A percentile compares a stretch with the other conserved stretches of the same genome.
phyloP scores from a whole-genome alignment of 2,329 filamentous ascomycete genomes.

The Mycocentrospora acerina region DNA sequence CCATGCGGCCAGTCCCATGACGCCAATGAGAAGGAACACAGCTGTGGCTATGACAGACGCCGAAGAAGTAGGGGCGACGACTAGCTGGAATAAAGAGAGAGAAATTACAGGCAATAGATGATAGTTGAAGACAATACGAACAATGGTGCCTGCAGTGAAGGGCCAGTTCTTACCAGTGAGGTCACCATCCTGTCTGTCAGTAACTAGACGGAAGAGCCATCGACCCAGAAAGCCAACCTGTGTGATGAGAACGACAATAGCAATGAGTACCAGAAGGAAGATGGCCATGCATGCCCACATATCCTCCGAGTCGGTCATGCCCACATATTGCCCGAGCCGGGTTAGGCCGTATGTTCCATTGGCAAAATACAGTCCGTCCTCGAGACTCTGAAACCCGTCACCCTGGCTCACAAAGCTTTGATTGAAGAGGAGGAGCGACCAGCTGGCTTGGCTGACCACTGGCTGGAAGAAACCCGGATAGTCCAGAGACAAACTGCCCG shows the following conservation, averaged over 20 bases:
- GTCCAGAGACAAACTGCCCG: constrained; percentile 79
- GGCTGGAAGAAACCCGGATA: constrained; percentile 97
- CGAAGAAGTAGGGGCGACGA: constrained; percentile 69
- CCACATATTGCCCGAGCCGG: constrained; percentile 75
- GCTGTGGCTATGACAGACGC: constrained; percentile 73
- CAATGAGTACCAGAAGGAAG: constrained; percentile 80
- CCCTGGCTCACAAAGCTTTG: constrained; percentile 77
- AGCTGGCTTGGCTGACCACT: constrained; percentile 80
- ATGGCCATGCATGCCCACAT: constrained; percentile 94
- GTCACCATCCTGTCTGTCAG: constrained; percentile 77
- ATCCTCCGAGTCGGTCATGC: constrained; percentile 73
- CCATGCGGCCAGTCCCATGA: constrained; percentile 75
- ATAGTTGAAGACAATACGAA: constrained; percentile 89
- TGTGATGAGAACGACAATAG: constrained; percentile 64
- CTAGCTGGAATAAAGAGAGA: constrained; percentile 87
- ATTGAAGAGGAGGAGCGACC: constrained; percentile 93
- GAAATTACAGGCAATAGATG: constrained; percentile 85
- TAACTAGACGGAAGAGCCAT: constrained; percentile 73
- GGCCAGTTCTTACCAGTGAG: constrained; percentile 88
- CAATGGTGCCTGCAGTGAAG: constrained; percentile 60
- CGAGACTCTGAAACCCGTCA: constrained; percentile 64
- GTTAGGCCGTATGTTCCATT: constrained; percentile 80
- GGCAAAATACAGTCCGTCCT: constrained; percentile 84
- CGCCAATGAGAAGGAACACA: constrained; percentile 69
- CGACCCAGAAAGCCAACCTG: constrained; percentile 76